These are phyloP conservation scores for Trifolium fragiferum DNA, from an alignment of 306 rosid genomes.

Conservation along the genomic window DNA sequence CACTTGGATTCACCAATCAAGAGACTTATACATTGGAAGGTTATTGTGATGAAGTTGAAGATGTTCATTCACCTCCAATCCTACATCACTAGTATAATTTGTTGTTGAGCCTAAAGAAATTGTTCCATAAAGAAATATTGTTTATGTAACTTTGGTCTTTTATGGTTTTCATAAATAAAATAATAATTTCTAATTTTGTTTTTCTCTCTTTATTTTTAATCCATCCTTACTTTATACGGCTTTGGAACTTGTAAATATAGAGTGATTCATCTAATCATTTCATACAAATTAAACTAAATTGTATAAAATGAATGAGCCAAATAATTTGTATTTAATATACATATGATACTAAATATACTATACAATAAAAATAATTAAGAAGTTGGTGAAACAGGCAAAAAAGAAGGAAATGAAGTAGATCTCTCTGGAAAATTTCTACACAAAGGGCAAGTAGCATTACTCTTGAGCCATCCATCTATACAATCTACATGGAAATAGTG, in stretches of 20 bases:
- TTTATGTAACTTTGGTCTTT: not conserved
- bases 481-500: constrained; percentile 74
- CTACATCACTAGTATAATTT: constrained; percentile 22
- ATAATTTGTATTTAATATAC: not conserved
- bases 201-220: not conserved
- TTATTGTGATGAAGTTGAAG: constrained; percentile 54
- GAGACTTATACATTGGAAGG: constrained; percentile 61
- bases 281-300: no score
- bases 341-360: no score
- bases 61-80: constrained; percentile 17
- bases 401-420: not conserved
- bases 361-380: constrained; percentile 3
- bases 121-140: not conserved
- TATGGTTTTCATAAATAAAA: not conserved
- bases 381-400: constrained; percentile 25
- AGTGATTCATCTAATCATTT: no score
- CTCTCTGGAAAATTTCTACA: constrained; percentile 39
- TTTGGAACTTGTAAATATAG: no score
- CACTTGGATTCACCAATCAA: constrained; percentile 61
- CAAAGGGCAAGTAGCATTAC: constrained; percentile 52
- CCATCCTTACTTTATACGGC: not conserved
- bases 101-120: not conserved
- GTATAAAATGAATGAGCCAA: no score
- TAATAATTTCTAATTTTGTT: not conserved
- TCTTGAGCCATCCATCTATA: constrained; percentile 73